phyloP scores from a whole-genome alignment of 352 stramenopile genomes.

The Globisporangium radiosum region DNA sequence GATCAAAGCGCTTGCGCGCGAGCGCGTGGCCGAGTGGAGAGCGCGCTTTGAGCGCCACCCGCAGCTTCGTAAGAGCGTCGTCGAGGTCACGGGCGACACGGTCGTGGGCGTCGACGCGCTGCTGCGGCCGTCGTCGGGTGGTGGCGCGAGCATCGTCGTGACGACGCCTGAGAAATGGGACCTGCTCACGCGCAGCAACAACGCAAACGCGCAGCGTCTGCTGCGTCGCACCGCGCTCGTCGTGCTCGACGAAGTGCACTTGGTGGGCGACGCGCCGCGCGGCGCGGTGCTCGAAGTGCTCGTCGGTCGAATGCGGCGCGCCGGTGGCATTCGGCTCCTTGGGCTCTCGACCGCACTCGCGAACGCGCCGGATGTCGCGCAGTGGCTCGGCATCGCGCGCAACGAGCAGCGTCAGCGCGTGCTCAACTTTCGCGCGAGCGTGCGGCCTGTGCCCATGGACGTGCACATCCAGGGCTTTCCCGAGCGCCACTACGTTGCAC shows the following conservation, averaged over 20 bases:
- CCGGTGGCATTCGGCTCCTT: conserved; percentile 83
- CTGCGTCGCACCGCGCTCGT: conserved; percentile 85
- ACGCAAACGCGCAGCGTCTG: conserved; percentile 70
- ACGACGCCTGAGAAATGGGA: conserved; percentile 99
- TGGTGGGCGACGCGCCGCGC: conserved; percentile 92
- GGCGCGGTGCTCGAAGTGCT: conserved; percentile 92
- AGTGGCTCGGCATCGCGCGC: conserved; percentile 95
- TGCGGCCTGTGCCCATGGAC: conserved; percentile 95
- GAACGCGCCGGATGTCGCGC: conserved; percentile 93
- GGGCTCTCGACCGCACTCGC: conserved; percentile 95
- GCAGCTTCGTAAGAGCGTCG: conserved; percentile 86
- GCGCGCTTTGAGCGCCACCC: conserved; percentile 82
- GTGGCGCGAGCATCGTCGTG: conserved; percentile 91
- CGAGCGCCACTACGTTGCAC: conserved; percentile 94
- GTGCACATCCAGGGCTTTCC: conserved; percentile 96
- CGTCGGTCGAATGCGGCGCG: conserved; percentile 66
- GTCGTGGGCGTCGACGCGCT: conserved; percentile 89
- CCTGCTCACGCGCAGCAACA: conserved; percentile 84
- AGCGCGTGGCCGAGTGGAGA: conserved; percentile 97
- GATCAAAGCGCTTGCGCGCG: conserved; percentile 94
- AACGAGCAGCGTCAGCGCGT: conserved; percentile 64
- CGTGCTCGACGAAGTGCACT: conserved; percentile 97
- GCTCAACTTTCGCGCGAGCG: conserved; percentile 93
- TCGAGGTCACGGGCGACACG: conserved; percentile 97
- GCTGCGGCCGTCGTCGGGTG: conserved; percentile 45